A percentile compares a stretch with the other conserved stretches of the same genome.
These are phyloP conservation scores for Lodderomyces elongisporus DNA, from an alignment of 1,139 yeast genomes.

Conservation along the genomic window DNA sequence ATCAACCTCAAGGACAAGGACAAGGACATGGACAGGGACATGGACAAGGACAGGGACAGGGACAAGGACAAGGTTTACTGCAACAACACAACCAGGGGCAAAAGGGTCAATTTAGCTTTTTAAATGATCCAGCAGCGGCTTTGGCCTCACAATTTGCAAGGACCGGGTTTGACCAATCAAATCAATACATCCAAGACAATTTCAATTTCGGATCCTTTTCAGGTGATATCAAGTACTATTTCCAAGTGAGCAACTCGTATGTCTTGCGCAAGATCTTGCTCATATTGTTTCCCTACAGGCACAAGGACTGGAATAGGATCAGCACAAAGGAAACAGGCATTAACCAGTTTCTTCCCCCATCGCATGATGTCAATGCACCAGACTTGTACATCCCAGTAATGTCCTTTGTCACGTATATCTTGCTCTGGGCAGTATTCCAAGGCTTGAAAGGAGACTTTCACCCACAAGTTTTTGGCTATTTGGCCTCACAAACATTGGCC, in stretches of 20 bases:
- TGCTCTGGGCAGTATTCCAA: conserved; percentile 78
- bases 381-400: conserved; percentile 93
- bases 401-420: conserved; percentile 85
- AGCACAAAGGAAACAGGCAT: conserved; percentile 37
- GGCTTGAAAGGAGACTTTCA: conserved; percentile 90
- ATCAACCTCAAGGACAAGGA: conserved; percentile 20
- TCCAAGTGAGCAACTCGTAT: conserved; percentile 86
- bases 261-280: conserved; percentile 70
- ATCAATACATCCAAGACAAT: conserved; percentile 71
- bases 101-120: conserved; percentile 28
- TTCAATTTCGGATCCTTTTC: conserved; percentile 57
- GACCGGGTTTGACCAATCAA: conserved; percentile 67
- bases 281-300: conserved; percentile 82
- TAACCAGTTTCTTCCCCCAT: conserved; percentile 64
- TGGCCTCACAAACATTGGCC: conserved; percentile 87
- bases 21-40: conserved; percentile 24
- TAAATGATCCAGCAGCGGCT: conserved; percentile 76
- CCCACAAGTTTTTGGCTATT: conserved; percentile 85
- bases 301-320: conserved; percentile 69
- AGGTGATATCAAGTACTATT: conserved; percentile 62
- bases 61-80: conserved; percentile 20
- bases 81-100: conserved; percentile 22
- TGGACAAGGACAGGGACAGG: conserved; percentile 22
- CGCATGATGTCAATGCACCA: conserved; percentile 87
- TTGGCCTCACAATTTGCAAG: conserved; percentile 90